Conservation (phyloP, 495 filamentous ascomycete species). For the Penicillium egyptiacum region DNA sequence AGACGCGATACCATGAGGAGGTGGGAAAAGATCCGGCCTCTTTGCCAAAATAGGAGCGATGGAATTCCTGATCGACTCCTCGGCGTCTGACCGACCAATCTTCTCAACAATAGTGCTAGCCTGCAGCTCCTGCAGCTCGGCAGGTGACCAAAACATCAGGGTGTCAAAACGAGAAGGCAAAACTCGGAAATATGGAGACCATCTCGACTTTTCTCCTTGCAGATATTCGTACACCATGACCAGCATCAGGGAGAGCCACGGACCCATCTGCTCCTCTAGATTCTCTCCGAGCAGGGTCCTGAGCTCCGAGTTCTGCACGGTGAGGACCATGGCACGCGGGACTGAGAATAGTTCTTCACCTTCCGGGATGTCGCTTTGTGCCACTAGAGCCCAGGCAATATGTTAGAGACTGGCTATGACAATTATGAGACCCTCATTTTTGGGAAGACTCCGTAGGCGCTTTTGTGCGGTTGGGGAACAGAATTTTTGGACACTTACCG, state of each 20-base stretch:
- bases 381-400: slow-evolving; percentile 42
- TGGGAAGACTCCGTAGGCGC: slow-evolving; percentile 10
- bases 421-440: slow-evolving; percentile 11
- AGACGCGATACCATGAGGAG: slow-evolving; percentile 49
- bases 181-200: slow-evolving; percentile 80
- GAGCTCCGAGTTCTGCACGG: slow-evolving; percentile 50
- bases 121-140: slow-evolving; percentile 72
- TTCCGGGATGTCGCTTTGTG: slow-evolving; percentile 54
- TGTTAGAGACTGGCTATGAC: slow-evolving; percentile 5
- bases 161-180: slow-evolving; percentile 79
- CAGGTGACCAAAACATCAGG: slow-evolving; percentile 82
- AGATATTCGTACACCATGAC: slow-evolving; percentile 78
- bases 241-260: slow-evolving; percentile 69
- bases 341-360: slow-evolving; percentile 68
- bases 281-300: slow-evolving; percentile 45
- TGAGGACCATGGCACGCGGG: slow-evolving; percentile 55
- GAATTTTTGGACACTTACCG: slow-evolving; percentile 44
- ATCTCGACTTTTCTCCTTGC: slow-evolving; percentile 59
- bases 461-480: slow-evolving; percentile 25
- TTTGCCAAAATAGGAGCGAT: slow-evolving; percentile 61
- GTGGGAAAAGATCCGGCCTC: slow-evolving; percentile 47
- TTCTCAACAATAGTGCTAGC: slow-evolving; percentile 74
- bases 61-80: slow-evolving; percentile 61
- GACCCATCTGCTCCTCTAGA: slow-evolving; percentile 44
- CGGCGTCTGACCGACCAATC: slow-evolving; percentile 72